Percentiles rank a stretch among this genome's conserved stretches.
Evolutionary conservation across 805 yeast species (phyloP).

Genomic region (Pichia scutulata): DNA sequence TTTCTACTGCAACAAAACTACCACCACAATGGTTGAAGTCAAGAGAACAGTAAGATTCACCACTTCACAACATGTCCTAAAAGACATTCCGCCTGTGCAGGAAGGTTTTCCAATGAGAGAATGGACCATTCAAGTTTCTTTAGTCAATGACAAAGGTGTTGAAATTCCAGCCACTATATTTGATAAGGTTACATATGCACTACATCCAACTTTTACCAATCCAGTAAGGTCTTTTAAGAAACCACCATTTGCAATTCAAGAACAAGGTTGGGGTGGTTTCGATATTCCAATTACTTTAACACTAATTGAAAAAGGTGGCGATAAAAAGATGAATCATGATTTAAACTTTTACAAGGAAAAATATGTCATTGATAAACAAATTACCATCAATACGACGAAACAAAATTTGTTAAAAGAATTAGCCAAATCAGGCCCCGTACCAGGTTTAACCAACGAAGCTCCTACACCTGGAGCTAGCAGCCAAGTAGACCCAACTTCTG

Average conservation of each 20-base stretch:
- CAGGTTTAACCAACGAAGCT: constrained; percentile 23
- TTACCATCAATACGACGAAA: constrained; percentile 69
- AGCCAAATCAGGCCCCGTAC: constrained; percentile 77
- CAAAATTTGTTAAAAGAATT: constrained; percentile 65
- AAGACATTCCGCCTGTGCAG: constrained; percentile 76
- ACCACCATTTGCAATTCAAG: constrained; percentile 81
- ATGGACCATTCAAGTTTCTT: constrained; percentile 75
- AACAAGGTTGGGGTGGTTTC: constrained; percentile 98
- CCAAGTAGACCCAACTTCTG: neutral
- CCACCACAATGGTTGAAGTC: constrained; percentile 36
- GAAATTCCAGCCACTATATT: constrained; percentile 81
- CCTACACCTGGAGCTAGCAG: neutral
- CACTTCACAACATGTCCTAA: constrained; percentile 75
- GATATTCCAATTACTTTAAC: constrained; percentile 77
- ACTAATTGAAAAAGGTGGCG: constrained; percentile 81
- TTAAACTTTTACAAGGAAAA: constrained; percentile 74
- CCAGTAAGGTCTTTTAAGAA: constrained; percentile 77
- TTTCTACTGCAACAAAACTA: neutral
- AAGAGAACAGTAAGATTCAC: constrained; percentile 84
- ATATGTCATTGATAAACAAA: constrained; percentile 69
- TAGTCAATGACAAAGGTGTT: constrained; percentile 73
- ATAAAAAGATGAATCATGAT: constrained; percentile 79
- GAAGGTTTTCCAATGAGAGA: constrained; percentile 91
- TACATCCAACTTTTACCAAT: constrained; percentile 91
- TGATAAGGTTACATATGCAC: constrained; percentile 86